phyloP scores from a whole-genome alignment of 2,329 filamentous ascomycete species.

The Lachnellula cervina region DNA sequence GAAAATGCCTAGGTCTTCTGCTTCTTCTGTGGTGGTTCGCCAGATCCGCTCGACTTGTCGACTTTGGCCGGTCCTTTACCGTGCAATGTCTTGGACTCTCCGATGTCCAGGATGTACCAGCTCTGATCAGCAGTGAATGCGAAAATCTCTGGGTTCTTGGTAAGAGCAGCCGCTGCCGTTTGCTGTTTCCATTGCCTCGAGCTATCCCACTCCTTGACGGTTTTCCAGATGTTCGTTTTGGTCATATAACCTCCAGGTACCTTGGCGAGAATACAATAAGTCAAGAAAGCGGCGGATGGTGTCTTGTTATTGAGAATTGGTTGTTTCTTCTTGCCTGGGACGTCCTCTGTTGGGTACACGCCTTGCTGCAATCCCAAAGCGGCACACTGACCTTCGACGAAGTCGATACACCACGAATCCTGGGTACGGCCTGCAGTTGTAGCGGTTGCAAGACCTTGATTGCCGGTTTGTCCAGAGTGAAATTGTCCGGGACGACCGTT shows the following conservation, averaged over 20 bases:
- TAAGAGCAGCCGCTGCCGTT: not conserved
- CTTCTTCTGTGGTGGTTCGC: too few species aligned
- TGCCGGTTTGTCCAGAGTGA: too few species aligned
- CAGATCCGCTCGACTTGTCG: too few species aligned
- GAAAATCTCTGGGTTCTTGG: not conserved
- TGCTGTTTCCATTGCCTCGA: not conserved
- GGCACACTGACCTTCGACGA: not conserved
- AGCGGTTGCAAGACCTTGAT: too few species aligned
- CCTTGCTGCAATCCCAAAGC: not conserved
- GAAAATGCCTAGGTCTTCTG: too few species aligned
- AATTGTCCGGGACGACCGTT: too few species aligned
- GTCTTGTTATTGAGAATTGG: not conserved
- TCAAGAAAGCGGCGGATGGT: not conserved
- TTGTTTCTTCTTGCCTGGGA: not conserved
- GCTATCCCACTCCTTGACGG: not conserved
- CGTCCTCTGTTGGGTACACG: not conserved
- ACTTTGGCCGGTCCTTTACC: too few species aligned
- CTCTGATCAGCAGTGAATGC: too few species aligned
- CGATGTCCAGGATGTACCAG: too few species aligned
- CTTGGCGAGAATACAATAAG: not conserved
- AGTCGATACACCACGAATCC: not conserved
- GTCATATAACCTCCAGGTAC: not conserved
- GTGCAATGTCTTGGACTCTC: too few species aligned
- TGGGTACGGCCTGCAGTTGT: not conserved
- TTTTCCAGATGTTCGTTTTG: not conserved